Conservation (phyloP, 1,284 basidiomycete genomes). For the Leccinum ponderosum region DNA sequence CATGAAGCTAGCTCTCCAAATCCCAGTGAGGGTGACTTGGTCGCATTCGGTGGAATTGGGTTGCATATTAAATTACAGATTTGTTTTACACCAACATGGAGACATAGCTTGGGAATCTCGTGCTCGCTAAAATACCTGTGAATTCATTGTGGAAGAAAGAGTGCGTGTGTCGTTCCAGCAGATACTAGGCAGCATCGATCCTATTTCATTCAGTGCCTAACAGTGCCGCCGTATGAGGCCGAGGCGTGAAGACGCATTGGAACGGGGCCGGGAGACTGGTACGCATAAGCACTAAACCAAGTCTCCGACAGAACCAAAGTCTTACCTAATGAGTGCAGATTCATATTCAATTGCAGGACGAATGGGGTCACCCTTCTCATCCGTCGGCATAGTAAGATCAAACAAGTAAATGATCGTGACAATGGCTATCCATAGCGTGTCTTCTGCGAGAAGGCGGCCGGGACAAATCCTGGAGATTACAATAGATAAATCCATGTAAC, state of each 20-base stretch:
- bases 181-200: neutral
- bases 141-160: neutral
- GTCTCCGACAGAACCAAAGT: neutral
- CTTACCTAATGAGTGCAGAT: conserved; percentile 4
- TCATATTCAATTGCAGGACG: neutral
- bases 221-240: neutral
- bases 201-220: neutral
- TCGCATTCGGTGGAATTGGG: neutral
- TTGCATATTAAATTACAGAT: neutral
- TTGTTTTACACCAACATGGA: neutral
- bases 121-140: neutral
- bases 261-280: conserved; percentile 1
- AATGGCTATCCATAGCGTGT: conserved; percentile 4
- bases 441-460: conserved; percentile 6
- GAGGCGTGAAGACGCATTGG: conserved; percentile 3
- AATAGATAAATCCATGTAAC: neutral
- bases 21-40: neutral
- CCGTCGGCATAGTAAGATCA: conserved; percentile 3
- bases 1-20: neutral
- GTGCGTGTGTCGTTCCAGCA: neutral
- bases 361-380: neutral
- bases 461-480: conserved; percentile 1
- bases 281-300: neutral
- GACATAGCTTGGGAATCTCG: neutral
- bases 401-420: conserved; percentile 1